phyloP scores from a whole-genome alignment of 495 filamentous ascomycete genomes.

The Mytilinidion resinicola region DNA sequence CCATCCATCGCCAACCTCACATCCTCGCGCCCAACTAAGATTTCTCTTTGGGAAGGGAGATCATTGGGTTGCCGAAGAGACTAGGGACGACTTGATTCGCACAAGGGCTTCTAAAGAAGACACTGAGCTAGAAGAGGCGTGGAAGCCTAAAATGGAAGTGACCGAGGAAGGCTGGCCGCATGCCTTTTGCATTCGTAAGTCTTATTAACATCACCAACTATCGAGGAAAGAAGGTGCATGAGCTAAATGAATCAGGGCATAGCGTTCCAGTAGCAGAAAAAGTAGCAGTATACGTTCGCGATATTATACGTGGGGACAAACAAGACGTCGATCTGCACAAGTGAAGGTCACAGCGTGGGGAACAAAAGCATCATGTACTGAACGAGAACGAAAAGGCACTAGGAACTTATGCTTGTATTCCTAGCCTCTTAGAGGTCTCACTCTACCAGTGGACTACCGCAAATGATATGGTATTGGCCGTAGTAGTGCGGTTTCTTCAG shows the following conservation, averaged over 20 bases:
- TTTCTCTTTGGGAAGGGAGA: constrained; percentile 77
- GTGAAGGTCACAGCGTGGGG: too few relatives aligned
- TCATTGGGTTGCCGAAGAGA: constrained; percentile 74
- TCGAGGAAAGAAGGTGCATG: background rate
- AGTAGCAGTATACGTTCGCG: constrained; percentile 54
- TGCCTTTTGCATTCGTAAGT: constrained; percentile 74
- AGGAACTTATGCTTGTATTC: too few relatives aligned
- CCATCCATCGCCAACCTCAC: constrained; percentile 3
- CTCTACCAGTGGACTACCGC: too few relatives aligned
- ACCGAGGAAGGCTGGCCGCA: constrained; percentile 70
- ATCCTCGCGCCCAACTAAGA: constrained; percentile 49
- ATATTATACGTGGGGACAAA: constrained; percentile 37
- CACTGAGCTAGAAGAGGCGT: constrained; percentile 24
- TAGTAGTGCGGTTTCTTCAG: too few relatives aligned
- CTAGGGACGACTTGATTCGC: constrained; percentile 67
- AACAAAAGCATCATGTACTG: too few relatives aligned
- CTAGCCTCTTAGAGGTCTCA: too few relatives aligned
- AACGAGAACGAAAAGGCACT: too few relatives aligned
- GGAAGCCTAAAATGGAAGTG: constrained; percentile 62
- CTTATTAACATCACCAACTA: background rate
- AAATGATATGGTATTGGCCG: too few relatives aligned
- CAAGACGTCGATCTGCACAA: too few relatives aligned
- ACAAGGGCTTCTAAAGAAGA: constrained; percentile 35
- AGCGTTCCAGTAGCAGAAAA: constrained; percentile 45
- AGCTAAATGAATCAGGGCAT: constrained; percentile 8